Evolutionary conservation across 108 stramenopile species (phyloP).

Genomic region (Aurantiochytrium sp.): DNA sequence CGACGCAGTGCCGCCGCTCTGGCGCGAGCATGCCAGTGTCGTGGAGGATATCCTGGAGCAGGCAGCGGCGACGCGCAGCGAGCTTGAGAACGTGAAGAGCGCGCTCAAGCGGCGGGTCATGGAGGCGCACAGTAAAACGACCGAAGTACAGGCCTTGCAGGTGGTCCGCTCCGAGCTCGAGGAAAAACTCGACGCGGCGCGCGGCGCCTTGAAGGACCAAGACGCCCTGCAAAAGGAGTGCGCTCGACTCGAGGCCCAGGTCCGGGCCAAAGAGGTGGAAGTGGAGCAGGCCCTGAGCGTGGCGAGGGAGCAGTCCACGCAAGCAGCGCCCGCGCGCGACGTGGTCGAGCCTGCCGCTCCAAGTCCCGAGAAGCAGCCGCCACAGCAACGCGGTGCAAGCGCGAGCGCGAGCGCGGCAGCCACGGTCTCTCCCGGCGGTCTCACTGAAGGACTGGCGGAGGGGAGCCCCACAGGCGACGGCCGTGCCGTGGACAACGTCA

Average conservation of each 20-base stretch:
- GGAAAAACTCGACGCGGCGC: neutral
- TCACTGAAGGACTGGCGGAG: neutral
- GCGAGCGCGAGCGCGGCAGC: no score
- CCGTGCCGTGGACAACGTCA: neutral
- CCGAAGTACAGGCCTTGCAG: neutral
- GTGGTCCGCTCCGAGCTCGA: neutral
- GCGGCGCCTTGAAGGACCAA: neutral
- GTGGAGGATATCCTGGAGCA: neutral
- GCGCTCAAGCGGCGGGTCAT: neutral
- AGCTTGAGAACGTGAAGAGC: conserved; percentile 26
- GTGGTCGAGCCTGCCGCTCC: no score
- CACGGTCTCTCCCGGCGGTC: neutral
- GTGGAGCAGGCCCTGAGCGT: neutral
- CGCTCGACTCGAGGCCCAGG: neutral
- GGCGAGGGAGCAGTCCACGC: neutral
- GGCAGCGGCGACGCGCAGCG: neutral
- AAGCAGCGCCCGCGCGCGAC: neutral
- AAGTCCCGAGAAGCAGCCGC: no score
- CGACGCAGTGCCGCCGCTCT: neutral
- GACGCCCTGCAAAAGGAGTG: neutral
- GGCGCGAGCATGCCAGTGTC: neutral
- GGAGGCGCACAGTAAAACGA: neutral
- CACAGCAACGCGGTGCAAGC: no score
- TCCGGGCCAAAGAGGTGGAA: neutral
- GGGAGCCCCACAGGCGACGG: neutral